Evolutionary conservation across 495 filamentous ascomycete species (phyloP).

Genomic region (Daldinia childiae): DNA sequence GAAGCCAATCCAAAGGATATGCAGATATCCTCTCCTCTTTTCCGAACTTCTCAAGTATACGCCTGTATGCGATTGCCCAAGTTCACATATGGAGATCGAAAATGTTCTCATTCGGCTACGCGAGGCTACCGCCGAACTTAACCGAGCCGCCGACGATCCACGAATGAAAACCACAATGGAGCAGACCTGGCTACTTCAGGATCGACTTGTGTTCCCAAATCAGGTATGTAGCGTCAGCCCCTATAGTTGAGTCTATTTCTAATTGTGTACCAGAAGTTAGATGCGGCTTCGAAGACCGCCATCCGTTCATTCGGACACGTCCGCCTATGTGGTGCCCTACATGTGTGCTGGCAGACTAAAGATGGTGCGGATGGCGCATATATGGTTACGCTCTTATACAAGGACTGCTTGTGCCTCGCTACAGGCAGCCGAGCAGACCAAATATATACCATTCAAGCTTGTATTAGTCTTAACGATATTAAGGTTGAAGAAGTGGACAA

Average conservation of each 20-base stretch:
- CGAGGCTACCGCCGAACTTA: constrained; percentile 76
- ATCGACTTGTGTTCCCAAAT: constrained; percentile 76
- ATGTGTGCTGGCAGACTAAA: constrained; percentile 81
- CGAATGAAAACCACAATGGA: constrained; percentile 68
- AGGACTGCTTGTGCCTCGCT: constrained; percentile 81
- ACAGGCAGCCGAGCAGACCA: constrained; percentile 66
- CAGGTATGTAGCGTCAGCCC: constrained; percentile 59
- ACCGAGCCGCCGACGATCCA: constrained; percentile 74
- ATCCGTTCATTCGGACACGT: constrained; percentile 84
- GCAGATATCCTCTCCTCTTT: constrained; percentile 91
- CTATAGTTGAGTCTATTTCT: constrained; percentile 19
- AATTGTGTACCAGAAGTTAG: constrained; percentile 49
- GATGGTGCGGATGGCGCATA: constrained; percentile 77
- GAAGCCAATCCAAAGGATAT: constrained; percentile 92
- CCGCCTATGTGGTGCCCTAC: constrained; percentile 83
- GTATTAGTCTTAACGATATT: constrained; percentile 73
- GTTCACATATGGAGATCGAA: constrained; percentile 79
- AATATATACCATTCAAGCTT: constrained; percentile 77
- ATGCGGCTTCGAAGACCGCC: constrained; percentile 59
- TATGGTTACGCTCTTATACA: constrained; percentile 88
- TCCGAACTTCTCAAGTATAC: constrained; percentile 83
- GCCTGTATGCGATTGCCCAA: constrained; percentile 82
- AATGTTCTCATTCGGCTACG: constrained; percentile 76
- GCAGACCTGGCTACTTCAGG: constrained; percentile 80
- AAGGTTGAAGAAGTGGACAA: constrained; percentile 82